These are phyloP conservation scores for Macroventuria anomochaeta DNA, from an alignment of 2,329 filamentous ascomycete species.

Conservation along the genomic window DNA sequence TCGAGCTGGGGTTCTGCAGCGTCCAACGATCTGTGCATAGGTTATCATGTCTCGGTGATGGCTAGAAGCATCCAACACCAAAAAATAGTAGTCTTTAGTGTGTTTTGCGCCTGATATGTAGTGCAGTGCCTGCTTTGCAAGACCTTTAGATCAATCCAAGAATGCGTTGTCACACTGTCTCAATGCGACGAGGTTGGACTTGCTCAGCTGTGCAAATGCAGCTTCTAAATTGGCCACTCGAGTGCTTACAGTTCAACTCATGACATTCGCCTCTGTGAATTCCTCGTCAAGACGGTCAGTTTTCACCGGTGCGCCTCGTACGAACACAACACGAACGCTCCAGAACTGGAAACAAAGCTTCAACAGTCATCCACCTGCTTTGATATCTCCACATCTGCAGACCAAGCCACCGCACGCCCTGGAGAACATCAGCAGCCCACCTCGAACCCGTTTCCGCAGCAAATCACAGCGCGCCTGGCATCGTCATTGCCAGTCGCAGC, in stretches of 20 bases:
- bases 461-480: slow-evolving; percentile 8
- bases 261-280: slow-evolving; percentile 1
- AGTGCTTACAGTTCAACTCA: neutral
- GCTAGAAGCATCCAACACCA: neutral
- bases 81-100: too few species aligned
- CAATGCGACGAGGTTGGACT: neutral
- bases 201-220: neutral
- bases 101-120: too few species aligned
- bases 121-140: neutral
- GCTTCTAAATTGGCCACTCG: neutral
- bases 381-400: slow-evolving; percentile 7
- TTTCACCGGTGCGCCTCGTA: slow-evolving; percentile 8
- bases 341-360: slow-evolving; percentile 1
- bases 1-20: slow-evolving; percentile 1
- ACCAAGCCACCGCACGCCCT: slow-evolving; percentile 15
- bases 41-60: neutral
- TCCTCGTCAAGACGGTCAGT: neutral
- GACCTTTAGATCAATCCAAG: neutral
- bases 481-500: slow-evolving; percentile 14
- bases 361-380: slow-evolving; percentile 8
- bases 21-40: neutral
- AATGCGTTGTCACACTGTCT: neutral
- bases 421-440: slow-evolving; percentile 15
- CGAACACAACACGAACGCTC: slow-evolving; percentile 2
- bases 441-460: slow-evolving; percentile 1